These are phyloP conservation scores for Penicillium tannophilum DNA, from an alignment of 495 filamentous ascomycete species.

Conservation along the genomic window DNA sequence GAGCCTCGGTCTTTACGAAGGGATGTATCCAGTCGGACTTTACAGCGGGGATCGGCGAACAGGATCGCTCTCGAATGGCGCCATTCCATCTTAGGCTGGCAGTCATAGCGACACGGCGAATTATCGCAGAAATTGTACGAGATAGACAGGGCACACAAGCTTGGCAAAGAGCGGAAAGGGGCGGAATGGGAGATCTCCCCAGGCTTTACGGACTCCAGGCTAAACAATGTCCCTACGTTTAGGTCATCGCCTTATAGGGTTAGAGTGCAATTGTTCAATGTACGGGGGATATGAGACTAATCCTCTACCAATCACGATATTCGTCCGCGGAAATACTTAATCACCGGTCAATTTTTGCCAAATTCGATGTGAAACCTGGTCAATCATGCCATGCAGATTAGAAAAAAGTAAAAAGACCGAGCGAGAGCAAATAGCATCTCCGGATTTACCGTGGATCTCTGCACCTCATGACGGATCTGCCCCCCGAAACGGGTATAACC, in stretches of 20 bases:
- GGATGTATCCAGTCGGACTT: background rate
- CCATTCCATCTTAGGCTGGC: background rate
- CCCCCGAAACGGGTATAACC: background rate
- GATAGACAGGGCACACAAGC: background rate
- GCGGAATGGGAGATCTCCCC: background rate
- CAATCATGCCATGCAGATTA: background rate
- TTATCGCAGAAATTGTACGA: background rate
- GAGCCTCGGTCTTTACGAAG: background rate
- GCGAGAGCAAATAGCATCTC: slow-evolving; percentile 14
- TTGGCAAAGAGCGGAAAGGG: background rate
- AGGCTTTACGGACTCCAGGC: background rate
- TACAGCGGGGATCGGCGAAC: slow-evolving; percentile 3
- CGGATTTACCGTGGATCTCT: slow-evolving; percentile 24
- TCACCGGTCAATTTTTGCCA: slow-evolving; percentile 9
- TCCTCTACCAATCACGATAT: background rate
- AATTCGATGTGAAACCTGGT: slow-evolving; percentile 5
- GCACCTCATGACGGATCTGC: slow-evolving; percentile 11
- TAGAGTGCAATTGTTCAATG: too few relatives aligned
- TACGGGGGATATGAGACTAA: background rate
- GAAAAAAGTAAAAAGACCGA: slow-evolving; percentile 3
- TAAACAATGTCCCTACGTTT: background rate
- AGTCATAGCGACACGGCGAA: background rate
- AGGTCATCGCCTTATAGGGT: background rate
- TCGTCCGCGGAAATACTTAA: background rate
- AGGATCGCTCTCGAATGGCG: background rate